phyloP scores from a whole-genome alignment of 73 alveolate genomes.

The Tetrahymena malaccensis region DNA sequence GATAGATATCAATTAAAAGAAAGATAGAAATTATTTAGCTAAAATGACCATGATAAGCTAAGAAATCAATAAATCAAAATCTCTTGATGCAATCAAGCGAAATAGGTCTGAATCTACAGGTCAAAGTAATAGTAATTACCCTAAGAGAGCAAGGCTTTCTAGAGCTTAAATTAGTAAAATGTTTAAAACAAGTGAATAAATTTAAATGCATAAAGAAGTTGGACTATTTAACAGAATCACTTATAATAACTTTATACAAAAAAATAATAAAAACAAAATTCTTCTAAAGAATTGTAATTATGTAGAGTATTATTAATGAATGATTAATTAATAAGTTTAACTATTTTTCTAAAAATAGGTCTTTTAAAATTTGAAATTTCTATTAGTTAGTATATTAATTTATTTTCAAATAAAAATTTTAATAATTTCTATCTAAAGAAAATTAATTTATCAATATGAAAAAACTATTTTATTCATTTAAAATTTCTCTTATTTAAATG shows the following conservation, averaged over 20 bases:
- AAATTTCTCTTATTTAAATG: no score
- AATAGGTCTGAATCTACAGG: background rate
- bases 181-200: background rate
- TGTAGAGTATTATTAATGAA: background rate
- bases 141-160: background rate
- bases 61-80: background rate
- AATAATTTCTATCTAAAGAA: no score
- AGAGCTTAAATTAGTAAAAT: background rate
- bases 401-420: no score
- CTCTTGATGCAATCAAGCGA: background rate
- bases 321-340: background rate
- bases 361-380: no score
- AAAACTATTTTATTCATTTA: no score
- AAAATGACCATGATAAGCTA: background rate
- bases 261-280: background rate
- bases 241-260: background rate
- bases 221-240: background rate
- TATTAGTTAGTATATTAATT: no score
- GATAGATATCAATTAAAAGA: background rate
- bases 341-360: no score
- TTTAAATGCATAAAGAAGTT: background rate
- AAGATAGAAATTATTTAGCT: background rate
- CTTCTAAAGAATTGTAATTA: background rate
- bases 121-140: background rate
- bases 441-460: no score